Base-by-base conservation (phyloP, 1,284 basidiomycete genomes). In the Trametes polyzona region DNA sequence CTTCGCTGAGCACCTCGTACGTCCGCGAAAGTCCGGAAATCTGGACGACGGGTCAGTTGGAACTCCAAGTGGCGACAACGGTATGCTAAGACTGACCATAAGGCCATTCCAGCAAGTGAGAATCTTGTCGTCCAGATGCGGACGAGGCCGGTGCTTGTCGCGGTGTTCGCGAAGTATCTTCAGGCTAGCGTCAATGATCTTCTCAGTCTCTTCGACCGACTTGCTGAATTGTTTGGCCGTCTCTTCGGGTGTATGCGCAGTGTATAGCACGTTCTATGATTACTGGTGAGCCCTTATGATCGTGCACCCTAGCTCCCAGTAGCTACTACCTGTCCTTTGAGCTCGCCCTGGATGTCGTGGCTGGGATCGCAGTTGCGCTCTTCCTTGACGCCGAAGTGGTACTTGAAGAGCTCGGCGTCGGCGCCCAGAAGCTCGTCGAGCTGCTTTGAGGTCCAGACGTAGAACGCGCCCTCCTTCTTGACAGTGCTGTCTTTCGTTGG, bases 91-190 rank as follows among this genome's bases (percentile, higher is more conserved):
- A 19, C 72, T 44, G 27, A 78, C 75, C 76, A 79, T 78, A n/a
- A 79, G 68, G 3, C 76, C 76, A 55, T 78, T 78, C 77, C 78
- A 80, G 8, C 71, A 65, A 1, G 75, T 71, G n/a, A 80, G 53
- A 33, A 79, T 73, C 69, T 80, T 80, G 63, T 80, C 78, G 58
- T 80, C 78, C 27, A 76, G 60, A 40, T 76, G 75, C 7, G 78
- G 78, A 19, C 75, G 64, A 9, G 76, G 76, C 14, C 78, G 64
- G 8, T 72, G 63, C 51, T 68, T 60, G 33, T 79, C 74, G 1
- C 76, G 66, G 41, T 69, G 65, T n/a, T 64, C 63, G 46, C 69
- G 71, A 14, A 78, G 64, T 39, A 61, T 67, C 6, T 41, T 57
- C 44, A 72, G 57, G 11, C 60, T 65, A 10, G 49, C 37, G 0